Evolutionary conservation across 495 filamentous ascomycete species (phyloP).

Genomic region (Penicillium desertorum): DNA sequence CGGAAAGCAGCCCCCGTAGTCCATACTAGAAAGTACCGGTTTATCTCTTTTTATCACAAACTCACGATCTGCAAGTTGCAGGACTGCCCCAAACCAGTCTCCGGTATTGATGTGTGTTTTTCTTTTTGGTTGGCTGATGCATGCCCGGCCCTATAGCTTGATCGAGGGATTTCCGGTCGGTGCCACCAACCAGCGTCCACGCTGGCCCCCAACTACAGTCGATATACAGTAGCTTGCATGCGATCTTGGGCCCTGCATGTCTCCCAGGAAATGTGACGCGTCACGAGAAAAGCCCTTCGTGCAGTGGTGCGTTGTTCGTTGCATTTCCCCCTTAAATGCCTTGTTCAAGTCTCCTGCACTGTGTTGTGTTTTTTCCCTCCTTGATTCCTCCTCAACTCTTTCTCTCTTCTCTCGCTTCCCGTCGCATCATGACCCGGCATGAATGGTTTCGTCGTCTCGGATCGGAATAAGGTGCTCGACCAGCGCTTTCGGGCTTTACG

Average conservation of each 20-base stretch:
- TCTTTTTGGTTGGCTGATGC: not conserved
- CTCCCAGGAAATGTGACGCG: conserved; percentile 34
- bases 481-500: conserved; percentile 5
- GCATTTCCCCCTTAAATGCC: conserved; percentile 8
- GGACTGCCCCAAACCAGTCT: not conserved
- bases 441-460: conserved; percentile 1
- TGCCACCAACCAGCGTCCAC: conserved; percentile 7
- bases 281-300: conserved; percentile 10
- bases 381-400: not conserved
- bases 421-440: conserved; percentile 23
- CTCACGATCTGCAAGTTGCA: conserved; percentile 9
- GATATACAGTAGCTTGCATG: conserved; percentile 10
- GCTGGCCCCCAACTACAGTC: not conserved
- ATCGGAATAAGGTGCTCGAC: conserved; percentile 17
- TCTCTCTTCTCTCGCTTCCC: not conserved
- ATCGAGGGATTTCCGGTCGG: not conserved
- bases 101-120: conserved; percentile 4
- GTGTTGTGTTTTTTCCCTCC: not conserved
- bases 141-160: conserved; percentile 2
- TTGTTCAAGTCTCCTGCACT: not conserved
- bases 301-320: conserved; percentile 5
- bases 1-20: conserved; percentile 17
- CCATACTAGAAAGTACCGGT: conserved; percentile 6
- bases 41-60: not conserved
- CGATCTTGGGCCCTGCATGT: conserved; percentile 26